Base-by-base conservation (phyloP, 345 rosid genomes). In the Eucalyptus dawsonii region DNA sequence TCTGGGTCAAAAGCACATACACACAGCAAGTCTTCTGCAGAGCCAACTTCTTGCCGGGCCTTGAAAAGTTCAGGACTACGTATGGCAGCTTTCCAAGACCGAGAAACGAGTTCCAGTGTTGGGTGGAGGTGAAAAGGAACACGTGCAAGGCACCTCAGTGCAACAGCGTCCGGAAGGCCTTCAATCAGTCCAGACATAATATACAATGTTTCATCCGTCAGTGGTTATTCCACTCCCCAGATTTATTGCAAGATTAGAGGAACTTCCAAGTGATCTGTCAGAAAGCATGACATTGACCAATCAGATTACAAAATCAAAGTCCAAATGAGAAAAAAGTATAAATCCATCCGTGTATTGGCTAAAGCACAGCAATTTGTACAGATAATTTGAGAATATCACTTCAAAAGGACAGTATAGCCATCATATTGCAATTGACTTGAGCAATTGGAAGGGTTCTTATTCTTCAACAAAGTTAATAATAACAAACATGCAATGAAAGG, bases 1-100 rank as follows among this genome's bases (percentile, higher is more conserved):
- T 98, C 98, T 34, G 98, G 99, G 69, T 98, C 98, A 80, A 94
- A 98, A 83, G 99, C 96, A 24, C 95, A 95, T 14, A 97, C 98
- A 21, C 98, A 98, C 53, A 98, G 93, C 21, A 97, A 92, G 86
- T 96, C 92, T 93, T 98, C 97, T 3, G 93, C 88, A 11, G 99
- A 94, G 58, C 94, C 94, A 58, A 96, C 93, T 90, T 97, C 99
- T 86, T 93, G 91, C 2, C 99, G 95, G 91, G 96, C 98, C 88
- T 90, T 93, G 89, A 95, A 96, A 25, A 98, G 95, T 88, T 98
- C 99, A 80, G 91, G 51, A 89, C 99, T 96, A 90, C 89, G 96
- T 13, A 97, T 87, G 25, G 96, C 98, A 85, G 97, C 95, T 86
- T 92, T 93, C 99, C 99, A 98, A 49, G 99, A 96, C n/a, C 91